A percentile compares a stretch with the other conserved stretches of the same genome.
Conservation (phyloP, 306 rosid genomes). For the Vachellia collinsii region DNA sequence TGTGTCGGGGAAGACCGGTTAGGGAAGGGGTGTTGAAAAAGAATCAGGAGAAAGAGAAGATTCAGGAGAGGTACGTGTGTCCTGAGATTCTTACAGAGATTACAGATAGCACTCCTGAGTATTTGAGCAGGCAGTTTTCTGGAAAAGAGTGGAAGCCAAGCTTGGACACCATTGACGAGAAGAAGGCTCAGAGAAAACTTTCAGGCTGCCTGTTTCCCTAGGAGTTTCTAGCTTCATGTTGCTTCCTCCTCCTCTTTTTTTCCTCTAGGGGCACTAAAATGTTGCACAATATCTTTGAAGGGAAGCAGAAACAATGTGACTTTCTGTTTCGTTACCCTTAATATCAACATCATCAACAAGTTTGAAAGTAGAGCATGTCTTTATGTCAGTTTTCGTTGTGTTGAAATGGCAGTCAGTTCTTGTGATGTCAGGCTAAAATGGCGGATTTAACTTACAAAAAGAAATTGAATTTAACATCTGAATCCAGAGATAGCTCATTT, state of each 20-base stretch:
- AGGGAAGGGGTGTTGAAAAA: constrained; percentile 33
- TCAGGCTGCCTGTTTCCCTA: constrained; percentile 54
- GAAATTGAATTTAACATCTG: neutral
- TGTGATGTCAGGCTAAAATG: neutral
- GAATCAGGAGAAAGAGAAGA: constrained; percentile 34
- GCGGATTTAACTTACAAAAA: neutral
- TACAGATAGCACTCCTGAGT: constrained; percentile 58
- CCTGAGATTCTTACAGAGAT: constrained; percentile 50
- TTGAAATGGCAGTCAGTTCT: neutral
- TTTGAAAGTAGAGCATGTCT: neutral
- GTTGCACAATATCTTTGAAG: neutral
- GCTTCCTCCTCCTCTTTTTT: neutral
- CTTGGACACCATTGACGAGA: constrained; percentile 82
- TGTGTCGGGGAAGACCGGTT: constrained; percentile 34
- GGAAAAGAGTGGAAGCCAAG: constrained; percentile 90
- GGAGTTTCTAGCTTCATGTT: neutral
- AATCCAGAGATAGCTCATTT: neutral
- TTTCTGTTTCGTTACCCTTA: constrained; percentile 1
- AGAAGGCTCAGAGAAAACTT: constrained; percentile 54
- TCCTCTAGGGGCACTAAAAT: neutral
- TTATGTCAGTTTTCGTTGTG: neutral
- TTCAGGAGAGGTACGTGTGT: constrained; percentile 31
- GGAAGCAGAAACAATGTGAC: neutral
- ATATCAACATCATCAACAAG: constrained; percentile 3
- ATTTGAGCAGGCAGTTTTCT: constrained; percentile 73